Conservation (phyloP, 2,329 filamentous ascomycete genomes). For the Oidium heveae region DNA sequence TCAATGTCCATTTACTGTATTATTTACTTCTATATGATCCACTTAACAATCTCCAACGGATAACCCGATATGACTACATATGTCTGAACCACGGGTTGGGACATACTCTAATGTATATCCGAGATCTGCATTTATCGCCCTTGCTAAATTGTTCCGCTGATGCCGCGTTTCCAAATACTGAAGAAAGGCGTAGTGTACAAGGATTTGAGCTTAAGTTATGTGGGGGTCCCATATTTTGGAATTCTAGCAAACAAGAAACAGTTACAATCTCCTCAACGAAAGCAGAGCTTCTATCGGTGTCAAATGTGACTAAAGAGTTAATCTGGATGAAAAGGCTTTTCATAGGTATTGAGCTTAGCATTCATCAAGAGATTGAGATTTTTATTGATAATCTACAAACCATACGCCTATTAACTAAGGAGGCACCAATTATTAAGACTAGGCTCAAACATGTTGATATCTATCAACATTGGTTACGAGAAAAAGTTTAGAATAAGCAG, state of each 20-base stretch:
- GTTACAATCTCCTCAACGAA: not conserved
- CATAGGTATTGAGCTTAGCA: not conserved
- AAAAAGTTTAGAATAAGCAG: no score
- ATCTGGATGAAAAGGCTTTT: not conserved
- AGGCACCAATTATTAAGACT: no score
- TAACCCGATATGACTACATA: no score
- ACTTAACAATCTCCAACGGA: no score
- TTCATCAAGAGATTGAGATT: not conserved
- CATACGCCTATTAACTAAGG: no score
- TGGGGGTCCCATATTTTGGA: not conserved
- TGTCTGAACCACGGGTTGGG: not conserved
- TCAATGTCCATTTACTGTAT: no score
- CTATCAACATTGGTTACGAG: no score
- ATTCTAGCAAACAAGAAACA: not conserved
- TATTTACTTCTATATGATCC: no score
- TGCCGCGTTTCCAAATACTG: not conserved
- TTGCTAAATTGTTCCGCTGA: not conserved
- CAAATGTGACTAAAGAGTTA: not conserved
- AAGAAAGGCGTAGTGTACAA: not conserved
- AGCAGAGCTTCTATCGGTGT: not conserved
- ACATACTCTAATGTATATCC: no score
- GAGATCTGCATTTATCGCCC: no score
- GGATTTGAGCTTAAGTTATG: not conserved
- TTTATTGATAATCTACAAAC: not conserved
- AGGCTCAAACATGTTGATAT: no score